These are phyloP conservation scores for Starmera dryadoides DNA, from an alignment of 805 yeast genomes.

Conservation along the genomic window DNA sequence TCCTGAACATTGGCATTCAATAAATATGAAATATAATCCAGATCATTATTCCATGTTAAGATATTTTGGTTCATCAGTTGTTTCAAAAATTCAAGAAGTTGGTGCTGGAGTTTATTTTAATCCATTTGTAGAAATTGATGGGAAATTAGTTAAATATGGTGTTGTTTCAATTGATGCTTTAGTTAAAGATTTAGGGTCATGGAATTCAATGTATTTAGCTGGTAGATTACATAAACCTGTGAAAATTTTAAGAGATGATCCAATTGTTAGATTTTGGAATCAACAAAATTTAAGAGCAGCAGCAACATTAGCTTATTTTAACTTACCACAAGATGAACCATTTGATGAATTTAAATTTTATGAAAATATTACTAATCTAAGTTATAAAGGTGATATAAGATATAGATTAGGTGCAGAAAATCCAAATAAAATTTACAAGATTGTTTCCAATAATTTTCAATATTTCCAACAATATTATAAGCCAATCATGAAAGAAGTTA, in stretches of 20 bases:
- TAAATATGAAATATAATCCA: slow-evolving; percentile 60
- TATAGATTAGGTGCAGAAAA: slow-evolving; percentile 85
- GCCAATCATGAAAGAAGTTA: slow-evolving; percentile 42
- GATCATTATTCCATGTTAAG: slow-evolving; percentile 71
- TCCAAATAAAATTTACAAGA: slow-evolving; percentile 80
- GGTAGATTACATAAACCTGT: slow-evolving; percentile 96
- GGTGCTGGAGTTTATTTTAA: slow-evolving; percentile 95
- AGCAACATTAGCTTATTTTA: slow-evolving; percentile 46
- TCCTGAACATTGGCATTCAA: slow-evolving; percentile 68
- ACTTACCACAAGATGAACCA: slow-evolving; percentile 21
- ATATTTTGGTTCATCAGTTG: slow-evolving; percentile 49
- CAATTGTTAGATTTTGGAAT: slow-evolving; percentile 56
- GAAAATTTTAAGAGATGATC: slow-evolving; percentile 58
- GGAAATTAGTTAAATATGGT: slow-evolving; percentile 74
- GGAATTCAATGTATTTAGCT: slow-evolving; percentile 83
- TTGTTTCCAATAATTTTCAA: slow-evolving; percentile 68
- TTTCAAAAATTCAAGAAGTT: slow-evolving; percentile 51
- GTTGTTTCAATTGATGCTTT: slow-evolving; percentile 60
- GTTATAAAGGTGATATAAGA: slow-evolving; percentile 88
- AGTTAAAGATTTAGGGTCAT: slow-evolving; percentile 64
- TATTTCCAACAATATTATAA: slow-evolving; percentile 66
- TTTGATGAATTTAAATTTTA: slow-evolving; percentile 64
- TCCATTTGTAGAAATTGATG: slow-evolving; percentile 69
- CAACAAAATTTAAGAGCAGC: slow-evolving; percentile 77
- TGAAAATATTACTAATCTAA: slow-evolving; percentile 67